phyloP scores from a whole-genome alignment of 1,284 basidiomycete species.

The Boletus semigastroideus region DNA sequence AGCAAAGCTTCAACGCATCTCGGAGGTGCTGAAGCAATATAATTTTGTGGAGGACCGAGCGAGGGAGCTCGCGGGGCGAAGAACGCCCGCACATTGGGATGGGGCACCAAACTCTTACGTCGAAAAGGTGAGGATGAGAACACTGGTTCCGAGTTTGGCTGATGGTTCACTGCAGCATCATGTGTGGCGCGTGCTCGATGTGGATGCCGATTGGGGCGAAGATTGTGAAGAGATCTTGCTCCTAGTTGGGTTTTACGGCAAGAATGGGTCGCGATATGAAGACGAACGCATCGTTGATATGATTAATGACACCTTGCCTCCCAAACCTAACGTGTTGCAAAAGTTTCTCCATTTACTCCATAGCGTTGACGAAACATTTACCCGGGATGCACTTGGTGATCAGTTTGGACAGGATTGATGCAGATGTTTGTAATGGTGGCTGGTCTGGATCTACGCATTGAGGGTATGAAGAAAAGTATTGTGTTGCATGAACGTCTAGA shows the following conservation, averaged over 20 bases:
- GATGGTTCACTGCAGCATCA: conserved; percentile 42
- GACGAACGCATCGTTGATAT: conserved; percentile 51
- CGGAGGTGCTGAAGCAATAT: conserved; percentile 47
- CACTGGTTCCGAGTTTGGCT: not conserved
- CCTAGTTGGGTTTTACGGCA: conserved; percentile 57
- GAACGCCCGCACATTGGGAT: conserved; percentile 39
- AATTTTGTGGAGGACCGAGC: conserved; percentile 45
- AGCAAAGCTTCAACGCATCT: conserved; percentile 40
- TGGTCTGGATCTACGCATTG: too few relatives aligned
- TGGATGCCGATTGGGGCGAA: conserved; percentile 44
- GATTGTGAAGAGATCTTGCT: conserved; percentile 51
- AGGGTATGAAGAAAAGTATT: too few relatives aligned
- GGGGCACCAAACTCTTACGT: conserved; percentile 33
- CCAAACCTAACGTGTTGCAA: conserved; percentile 46
- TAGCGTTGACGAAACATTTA: conserved; percentile 40
- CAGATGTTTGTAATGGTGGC: not conserved
- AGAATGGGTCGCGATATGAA: conserved; percentile 47
- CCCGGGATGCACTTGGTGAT: conserved; percentile 8
- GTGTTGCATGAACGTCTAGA: too few relatives aligned
- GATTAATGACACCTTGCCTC: conserved; percentile 43
- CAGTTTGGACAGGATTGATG: conserved; percentile 3
- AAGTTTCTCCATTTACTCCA: conserved; percentile 49
- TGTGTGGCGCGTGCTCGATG: conserved; percentile 50
- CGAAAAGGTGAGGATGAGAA: conserved; percentile 34
- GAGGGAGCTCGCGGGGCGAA: conserved; percentile 41